Base-by-base conservation (phyloP, 176 grass and related monocot genomes). In the Miscanthus lutarioriparius region DNA sequence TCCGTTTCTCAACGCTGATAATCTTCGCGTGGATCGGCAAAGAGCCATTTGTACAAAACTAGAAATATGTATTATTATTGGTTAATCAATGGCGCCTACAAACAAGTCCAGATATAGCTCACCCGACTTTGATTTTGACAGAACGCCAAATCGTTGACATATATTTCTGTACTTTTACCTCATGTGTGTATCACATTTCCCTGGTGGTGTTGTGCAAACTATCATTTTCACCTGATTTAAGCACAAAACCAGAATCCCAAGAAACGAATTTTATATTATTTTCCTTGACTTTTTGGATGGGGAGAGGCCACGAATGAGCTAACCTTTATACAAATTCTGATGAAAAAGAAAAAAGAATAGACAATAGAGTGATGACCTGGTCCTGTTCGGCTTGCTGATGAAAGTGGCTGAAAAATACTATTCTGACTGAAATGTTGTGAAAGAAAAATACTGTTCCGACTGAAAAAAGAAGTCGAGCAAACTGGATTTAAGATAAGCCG, bases 161-260 rank as follows among this genome's bases (percentile, higher is more conserved):
- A 1, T 1, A 45, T 62, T 0, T 69, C n/a, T 38, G 67, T 39
- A 28, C 13, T 73, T 40, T 74, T 53, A 26, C 13, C 17, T 40
- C 32, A 35, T 48, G 20, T 62, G 64, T 53, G 32, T 66, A 68
- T 28, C 64, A 20, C 26, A 35, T 37, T 23, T 66, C 10, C 3
- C 8, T 27, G n/a, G 19, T 66, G 16, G 37, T 38, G 35, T n/a
- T 43, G 28, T 43, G n/a, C 0, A 85, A 69, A 74, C 49, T 76
- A 71, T 85, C 64, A 36, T 85, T 89, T 85, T 77, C 41, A n/a
- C 64, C 36, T 0, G 78, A 86, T 89, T 75, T 71, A 54, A 64
- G 16, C 23, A 75, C 64, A 22, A 54, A 77, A 26, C 5, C 19
- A 71, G 63, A 44, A 81, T 82, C 72, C 39, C 8, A 20, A 19